Base-by-base conservation (phyloP, 176 grass and related monocot species). In the Juncus effusus region DNA sequence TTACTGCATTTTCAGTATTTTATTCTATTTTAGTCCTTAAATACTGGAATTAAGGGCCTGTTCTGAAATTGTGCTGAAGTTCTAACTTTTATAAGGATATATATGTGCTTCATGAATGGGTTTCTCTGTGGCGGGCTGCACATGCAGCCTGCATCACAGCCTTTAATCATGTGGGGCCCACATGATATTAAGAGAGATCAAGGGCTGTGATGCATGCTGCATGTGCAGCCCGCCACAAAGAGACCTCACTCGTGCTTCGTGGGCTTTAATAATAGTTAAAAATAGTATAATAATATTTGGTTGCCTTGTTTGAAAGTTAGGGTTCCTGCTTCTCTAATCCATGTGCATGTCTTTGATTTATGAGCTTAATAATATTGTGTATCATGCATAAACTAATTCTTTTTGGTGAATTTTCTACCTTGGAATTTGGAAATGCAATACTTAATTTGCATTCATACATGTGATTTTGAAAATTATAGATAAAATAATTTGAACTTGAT, bases 271-370 rank as follows among this genome's bases (percentile, higher is more conserved):
- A 28, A 28, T 28, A 28, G 0, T 28, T 28, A 28, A 28, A 28
- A 28, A 28, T 28, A 28, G 19, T 1, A 28, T 47, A 47, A 47
- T 47, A 6, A 47, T 56, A 70, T 7, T 35, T 58, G 16, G 41
- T 58, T 56, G 4, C 13, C 9, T 11, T 40, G 39, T 71, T 44
- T 10, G 2, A 19, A 45, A 59, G 67, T 40, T 12, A 71, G 55
- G 67, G 56, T 4, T 15, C 54, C 42, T 71, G 67, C 12, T 71
- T 64, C 54, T 71, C 67, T 71, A 59, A 59, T 37, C 67, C 67
- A 71, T 59, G 67, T 71, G 67, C 51, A 42, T 42, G 39, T 59
- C 54, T 40, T 71, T 44, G 67, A 59, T 40, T 16, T 55, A 44
- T 71, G 67, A 71, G 67, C 38, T 45, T 71, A 71, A 44, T 16